Percentiles rank a stretch among this genome's conserved stretches.
Evolutionary conservation across 2,329 filamentous ascomycete genomes (phyloP).

Genomic region (Cladosporium sp.): DNA sequence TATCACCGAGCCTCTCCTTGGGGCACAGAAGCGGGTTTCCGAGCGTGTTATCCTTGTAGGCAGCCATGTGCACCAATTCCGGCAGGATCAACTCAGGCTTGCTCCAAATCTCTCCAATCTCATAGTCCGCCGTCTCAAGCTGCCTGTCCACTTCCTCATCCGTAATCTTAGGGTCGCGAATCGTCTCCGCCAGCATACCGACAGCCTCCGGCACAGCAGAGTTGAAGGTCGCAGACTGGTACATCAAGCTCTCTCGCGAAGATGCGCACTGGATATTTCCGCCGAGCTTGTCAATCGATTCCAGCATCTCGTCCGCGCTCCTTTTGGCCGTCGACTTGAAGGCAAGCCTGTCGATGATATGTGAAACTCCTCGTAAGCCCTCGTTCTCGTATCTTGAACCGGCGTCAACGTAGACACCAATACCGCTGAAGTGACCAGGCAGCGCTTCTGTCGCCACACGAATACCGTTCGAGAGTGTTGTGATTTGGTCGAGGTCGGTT

Average conservation of each 20-base stretch:
- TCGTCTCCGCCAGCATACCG: constrained; percentile 85
- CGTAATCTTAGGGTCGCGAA: constrained; percentile 78
- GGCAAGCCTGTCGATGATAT: constrained; percentile 91
- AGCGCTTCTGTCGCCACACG: constrained; percentile 92
- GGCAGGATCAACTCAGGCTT: constrained; percentile 95
- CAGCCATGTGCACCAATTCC: constrained; percentile 90
- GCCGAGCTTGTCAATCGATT: constrained; percentile 79
- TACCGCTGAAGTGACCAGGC: constrained; percentile 88
- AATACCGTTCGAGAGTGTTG: constrained; percentile 84
- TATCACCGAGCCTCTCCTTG: constrained; percentile 70
- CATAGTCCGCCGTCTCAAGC: constrained; percentile 86
- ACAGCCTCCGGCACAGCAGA: constrained; percentile 78
- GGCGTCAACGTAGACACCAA: constrained; percentile 93
- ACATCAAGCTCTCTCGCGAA: constrained; percentile 94
- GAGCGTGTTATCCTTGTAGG: constrained; percentile 92
- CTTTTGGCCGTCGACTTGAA: constrained; percentile 80
- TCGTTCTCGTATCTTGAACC: constrained; percentile 91
- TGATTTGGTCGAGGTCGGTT: constrained; percentile 80
- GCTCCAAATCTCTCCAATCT: constrained; percentile 95
- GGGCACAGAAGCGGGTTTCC: constrained; percentile 92
- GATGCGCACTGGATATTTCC: constrained; percentile 97
- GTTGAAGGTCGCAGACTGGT: constrained; percentile 97
- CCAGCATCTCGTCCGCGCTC: constrained; percentile 78
- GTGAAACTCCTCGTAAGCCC: constrained; percentile 80
- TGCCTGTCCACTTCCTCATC: constrained; percentile 84